Percentiles rank a stretch among this genome's conserved stretches.
Conservation (phyloP, 148 eudicot genomes). For the Mesembryanthemum crystallinum region DNA sequence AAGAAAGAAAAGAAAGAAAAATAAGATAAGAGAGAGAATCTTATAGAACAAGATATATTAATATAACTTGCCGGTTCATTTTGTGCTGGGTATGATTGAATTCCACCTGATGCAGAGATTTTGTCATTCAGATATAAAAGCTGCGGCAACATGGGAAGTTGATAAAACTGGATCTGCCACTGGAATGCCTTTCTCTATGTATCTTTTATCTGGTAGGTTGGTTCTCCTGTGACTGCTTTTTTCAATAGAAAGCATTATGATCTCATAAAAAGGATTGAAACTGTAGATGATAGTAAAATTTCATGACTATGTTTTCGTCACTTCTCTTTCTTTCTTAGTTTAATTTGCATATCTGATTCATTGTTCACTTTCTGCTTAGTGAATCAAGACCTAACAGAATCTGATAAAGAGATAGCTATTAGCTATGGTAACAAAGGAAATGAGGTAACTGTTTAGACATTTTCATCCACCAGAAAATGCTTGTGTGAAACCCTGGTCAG, state of each 20-base stretch:
- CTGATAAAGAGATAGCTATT: constrained; percentile 70
- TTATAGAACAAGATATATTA: not conserved
- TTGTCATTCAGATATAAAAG: constrained; percentile 56
- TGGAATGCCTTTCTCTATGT: constrained; percentile 83
- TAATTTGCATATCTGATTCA: constrained; percentile 2
- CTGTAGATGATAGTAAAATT: not conserved
- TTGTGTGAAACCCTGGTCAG: not conserved
- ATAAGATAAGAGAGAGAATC: not conserved
- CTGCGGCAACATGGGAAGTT: constrained; percentile 95
- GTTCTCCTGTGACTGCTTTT: constrained; percentile 13
- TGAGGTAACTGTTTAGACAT: constrained; percentile 53
- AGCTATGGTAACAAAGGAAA: constrained; percentile 97
- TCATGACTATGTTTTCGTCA: constrained; percentile 1
- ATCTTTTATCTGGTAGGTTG: constrained; percentile 75
- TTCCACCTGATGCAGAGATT: constrained; percentile 12
- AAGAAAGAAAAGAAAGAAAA: not conserved
- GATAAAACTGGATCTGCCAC: constrained; percentile 71
- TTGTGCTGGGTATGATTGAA: constrained; percentile 13
- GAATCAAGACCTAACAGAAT: constrained; percentile 36
- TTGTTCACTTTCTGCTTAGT: constrained; percentile 37
- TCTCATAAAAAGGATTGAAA: not conserved
- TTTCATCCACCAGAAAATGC: constrained; percentile 1
- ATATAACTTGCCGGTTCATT: not conserved
- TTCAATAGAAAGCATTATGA: constrained; percentile 4
- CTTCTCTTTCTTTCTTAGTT: not conserved